phyloP scores from a whole-genome alignment of 345 rosid genomes.

The Leavenworthia alabamica region DNA sequence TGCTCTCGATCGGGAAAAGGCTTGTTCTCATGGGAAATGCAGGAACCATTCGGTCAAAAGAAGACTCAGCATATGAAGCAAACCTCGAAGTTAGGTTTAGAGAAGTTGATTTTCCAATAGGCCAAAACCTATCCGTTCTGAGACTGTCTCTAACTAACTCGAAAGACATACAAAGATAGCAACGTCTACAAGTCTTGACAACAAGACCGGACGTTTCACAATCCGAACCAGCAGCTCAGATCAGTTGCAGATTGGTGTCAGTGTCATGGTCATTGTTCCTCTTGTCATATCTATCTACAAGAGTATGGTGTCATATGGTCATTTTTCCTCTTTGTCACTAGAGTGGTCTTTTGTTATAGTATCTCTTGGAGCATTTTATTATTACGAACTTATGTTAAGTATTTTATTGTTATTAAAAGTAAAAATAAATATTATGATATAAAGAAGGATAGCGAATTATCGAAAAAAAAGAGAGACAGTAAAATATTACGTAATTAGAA shows the following conservation, averaged over 20 bases:
- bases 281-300: conserved; percentile 52
- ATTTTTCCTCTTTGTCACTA: too few species aligned
- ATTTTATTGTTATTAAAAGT: background rate
- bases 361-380: too few species aligned
- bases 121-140: conserved; percentile 62
- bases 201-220: conserved; percentile 58
- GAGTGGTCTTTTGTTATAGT: too few species aligned
- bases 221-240: conserved; percentile 64
- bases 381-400: too few species aligned
- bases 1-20: conserved; percentile 60
- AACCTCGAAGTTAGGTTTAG: conserved; percentile 60
- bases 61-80: conserved; percentile 69
- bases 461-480: too few species aligned
- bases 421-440: too few species aligned
- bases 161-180: conserved; percentile 53
- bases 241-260: conserved; percentile 66
- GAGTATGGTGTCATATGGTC: too few species aligned
- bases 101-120: conserved; percentile 70
- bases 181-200: conserved; percentile 67
- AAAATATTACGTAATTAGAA: background rate
- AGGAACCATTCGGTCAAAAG: conserved; percentile 54
- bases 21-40: conserved; percentile 56
- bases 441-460: too few species aligned
- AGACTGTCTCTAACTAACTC: conserved; percentile 71
- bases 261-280: conserved; percentile 48